Percentiles rank a stretch among this genome's conserved stretches.
Conservation (phyloP, 139 green algal genomes). For the Chlamydomonas schloesseri region DNA sequence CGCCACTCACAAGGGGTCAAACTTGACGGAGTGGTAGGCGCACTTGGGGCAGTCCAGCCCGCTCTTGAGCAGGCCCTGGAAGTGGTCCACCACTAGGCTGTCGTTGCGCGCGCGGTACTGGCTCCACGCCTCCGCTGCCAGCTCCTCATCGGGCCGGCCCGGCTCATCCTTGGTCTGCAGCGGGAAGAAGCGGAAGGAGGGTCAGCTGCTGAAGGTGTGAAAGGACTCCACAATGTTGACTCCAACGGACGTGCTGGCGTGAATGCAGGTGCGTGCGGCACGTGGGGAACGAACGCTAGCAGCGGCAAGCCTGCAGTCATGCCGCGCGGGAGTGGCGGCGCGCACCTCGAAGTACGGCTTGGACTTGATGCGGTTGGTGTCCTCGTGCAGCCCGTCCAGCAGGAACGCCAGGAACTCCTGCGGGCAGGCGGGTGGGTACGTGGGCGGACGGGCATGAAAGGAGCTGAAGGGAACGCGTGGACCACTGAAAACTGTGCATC, state of each 20-base stretch:
- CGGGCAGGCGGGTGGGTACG: constrained; percentile 55
- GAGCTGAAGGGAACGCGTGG: too few species aligned
- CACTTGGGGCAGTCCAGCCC: constrained; percentile 91
- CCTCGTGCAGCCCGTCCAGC: constrained; percentile 96
- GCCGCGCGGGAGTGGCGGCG: too few species aligned
- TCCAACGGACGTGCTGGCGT: too few species aligned
- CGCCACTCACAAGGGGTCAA: constrained; percentile 87
- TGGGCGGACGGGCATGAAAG: too few species aligned
- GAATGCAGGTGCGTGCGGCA: too few species aligned
- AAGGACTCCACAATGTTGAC: too few species aligned
- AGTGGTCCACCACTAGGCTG: constrained; percentile 92
- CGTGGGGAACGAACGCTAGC: too few species aligned
- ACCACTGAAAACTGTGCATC: too few species aligned
- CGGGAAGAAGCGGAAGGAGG: neutral
- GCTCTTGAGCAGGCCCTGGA: constrained; percentile 92
- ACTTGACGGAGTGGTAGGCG: constrained; percentile 82
- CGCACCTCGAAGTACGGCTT: constrained; percentile 94
- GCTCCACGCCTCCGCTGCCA: constrained; percentile 87
- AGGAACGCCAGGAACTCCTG: constrained; percentile 94
- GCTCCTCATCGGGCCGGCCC: constrained; percentile 82
- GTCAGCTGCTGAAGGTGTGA: too few species aligned
- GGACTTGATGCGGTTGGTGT: constrained; percentile 93
- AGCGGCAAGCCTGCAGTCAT: too few species aligned
- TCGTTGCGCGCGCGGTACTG: constrained; percentile 92
- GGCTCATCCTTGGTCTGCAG: constrained; percentile 79